These are phyloP conservation scores for Verticillium albo-atrum DNA, from an alignment of 2,329 filamentous ascomycete genomes.

Conservation along the genomic window DNA sequence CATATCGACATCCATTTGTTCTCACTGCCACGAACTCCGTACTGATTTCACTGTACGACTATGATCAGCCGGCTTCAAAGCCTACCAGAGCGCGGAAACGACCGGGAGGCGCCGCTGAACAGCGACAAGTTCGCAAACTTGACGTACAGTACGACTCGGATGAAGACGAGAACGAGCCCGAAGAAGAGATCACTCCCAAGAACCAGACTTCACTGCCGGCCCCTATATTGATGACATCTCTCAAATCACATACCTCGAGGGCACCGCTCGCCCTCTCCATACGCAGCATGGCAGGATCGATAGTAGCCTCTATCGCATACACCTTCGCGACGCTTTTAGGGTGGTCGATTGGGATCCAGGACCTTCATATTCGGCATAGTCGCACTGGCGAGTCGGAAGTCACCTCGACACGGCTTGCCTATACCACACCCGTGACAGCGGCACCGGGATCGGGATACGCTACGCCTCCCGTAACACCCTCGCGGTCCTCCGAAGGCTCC, in stretches of 20 bases:
- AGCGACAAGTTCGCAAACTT: neutral
- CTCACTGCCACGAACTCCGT: slow-evolving; percentile 74
- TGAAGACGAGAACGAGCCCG: slow-evolving; percentile 2
- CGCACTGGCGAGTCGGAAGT: slow-evolving; percentile 22
- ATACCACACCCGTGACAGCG: slow-evolving; percentile 26
- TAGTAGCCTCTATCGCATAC: slow-evolving; percentile 84
- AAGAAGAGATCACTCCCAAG: neutral
- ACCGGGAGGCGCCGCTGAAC: neutral
- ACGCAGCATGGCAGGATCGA: slow-evolving; percentile 56
- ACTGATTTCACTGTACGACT: slow-evolving; percentile 71
- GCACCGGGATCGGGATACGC: slow-evolving; percentile 1
- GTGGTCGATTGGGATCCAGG: slow-evolving; percentile 91
- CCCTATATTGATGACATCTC: slow-evolving; percentile 66
- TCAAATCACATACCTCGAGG: slow-evolving; percentile 75
- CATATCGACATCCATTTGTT: slow-evolving; percentile 70
- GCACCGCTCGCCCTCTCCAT: slow-evolving; percentile 80
- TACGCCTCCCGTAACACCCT: neutral
- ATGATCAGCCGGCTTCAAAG: slow-evolving; percentile 30
- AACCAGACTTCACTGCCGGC: slow-evolving; percentile 16
- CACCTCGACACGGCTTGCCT: slow-evolving; percentile 33
- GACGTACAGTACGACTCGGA: slow-evolving; percentile 13
- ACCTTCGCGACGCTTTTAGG: slow-evolving; percentile 73
- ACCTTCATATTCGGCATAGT: slow-evolving; percentile 58
- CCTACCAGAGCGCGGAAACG: neutral
- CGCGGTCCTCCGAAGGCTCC: neutral